Evolutionary conservation across 148 eudicot species (phyloP).

Genomic region (Spergularia marina): DNA sequence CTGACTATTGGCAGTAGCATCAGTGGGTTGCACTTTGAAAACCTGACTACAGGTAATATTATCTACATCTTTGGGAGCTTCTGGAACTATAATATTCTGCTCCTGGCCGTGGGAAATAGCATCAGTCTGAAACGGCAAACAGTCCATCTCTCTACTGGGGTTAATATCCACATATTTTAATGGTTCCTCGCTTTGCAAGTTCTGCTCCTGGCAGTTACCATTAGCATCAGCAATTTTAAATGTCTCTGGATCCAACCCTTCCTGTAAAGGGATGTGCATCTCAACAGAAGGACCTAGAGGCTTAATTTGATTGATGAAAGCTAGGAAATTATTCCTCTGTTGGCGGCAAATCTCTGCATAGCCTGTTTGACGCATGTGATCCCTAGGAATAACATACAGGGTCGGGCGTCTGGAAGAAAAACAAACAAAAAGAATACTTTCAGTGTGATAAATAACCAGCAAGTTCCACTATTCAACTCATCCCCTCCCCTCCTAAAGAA

Average conservation of each 20-base stretch:
- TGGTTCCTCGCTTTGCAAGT: conserved; percentile 32
- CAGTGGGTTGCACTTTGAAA: background rate
- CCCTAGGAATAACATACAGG: conserved; percentile 82
- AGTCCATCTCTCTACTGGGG: conserved; percentile 4
- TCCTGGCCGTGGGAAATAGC: background rate
- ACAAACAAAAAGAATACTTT: too few relatives aligned
- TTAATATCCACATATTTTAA: conserved; percentile 6
- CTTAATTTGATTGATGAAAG: conserved; percentile 71
- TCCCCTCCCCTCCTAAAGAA: background rate
- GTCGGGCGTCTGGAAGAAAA: conserved; percentile 72
- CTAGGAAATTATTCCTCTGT: conserved; percentile 68
- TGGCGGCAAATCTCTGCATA: conserved; percentile 63
- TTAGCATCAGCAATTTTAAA: conserved; percentile 37
- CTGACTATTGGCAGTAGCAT: conserved; percentile 9
- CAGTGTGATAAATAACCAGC: background rate
- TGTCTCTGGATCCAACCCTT: conserved; percentile 33
- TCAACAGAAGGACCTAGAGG: conserved; percentile 40
- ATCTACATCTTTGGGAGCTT: conserved; percentile 13
- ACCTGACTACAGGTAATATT: background rate
- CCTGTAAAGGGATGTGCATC: conserved; percentile 29
- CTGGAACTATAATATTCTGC: background rate
- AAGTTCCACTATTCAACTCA: conserved; percentile 4
- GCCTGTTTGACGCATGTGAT: conserved; percentile 69
- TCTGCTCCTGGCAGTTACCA: conserved; percentile 48
- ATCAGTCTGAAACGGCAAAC: background rate